Conservation (phyloP, 2,329 filamentous ascomycete genomes). For the Cladosporium sp. region DNA sequence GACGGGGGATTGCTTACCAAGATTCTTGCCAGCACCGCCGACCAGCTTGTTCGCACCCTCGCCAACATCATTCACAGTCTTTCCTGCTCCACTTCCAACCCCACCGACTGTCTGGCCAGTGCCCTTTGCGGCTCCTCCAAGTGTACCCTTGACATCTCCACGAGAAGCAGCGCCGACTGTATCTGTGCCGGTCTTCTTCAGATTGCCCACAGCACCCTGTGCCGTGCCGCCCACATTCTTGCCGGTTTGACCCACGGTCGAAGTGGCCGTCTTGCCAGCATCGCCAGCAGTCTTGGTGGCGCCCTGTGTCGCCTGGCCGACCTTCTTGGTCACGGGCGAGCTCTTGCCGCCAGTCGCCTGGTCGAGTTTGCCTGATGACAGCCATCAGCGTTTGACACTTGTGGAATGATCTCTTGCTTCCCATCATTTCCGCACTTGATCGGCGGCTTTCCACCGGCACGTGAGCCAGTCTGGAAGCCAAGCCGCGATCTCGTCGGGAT, state of each 20-base stretch:
- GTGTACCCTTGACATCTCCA: slow-evolving; percentile 30
- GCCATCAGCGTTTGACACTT: slow-evolving; percentile 17
- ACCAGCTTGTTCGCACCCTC: slow-evolving; percentile 12
- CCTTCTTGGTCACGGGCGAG: slow-evolving; percentile 29
- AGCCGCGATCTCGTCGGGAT: slow-evolving; percentile 16
- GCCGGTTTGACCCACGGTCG: slow-evolving; percentile 11
- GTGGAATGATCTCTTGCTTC: background rate
- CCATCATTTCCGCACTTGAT: slow-evolving; percentile 12
- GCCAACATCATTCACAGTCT: slow-evolving; percentile 17
- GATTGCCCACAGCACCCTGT: slow-evolving; percentile 23
- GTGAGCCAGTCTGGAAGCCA: slow-evolving; percentile 26
- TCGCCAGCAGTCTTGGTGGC: slow-evolving; percentile 36
- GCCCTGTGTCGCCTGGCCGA: slow-evolving; percentile 31
- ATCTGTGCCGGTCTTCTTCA: slow-evolving; percentile 26
- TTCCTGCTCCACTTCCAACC: slow-evolving; percentile 23
- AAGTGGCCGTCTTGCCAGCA: slow-evolving; percentile 26
- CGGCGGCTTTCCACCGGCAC: slow-evolving; percentile 23
- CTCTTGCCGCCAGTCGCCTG: slow-evolving; percentile 29
- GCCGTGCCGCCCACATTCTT: slow-evolving; percentile 33
- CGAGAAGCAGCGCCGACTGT: slow-evolving; percentile 23
- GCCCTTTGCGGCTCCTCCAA: slow-evolving; percentile 18
- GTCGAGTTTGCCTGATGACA: slow-evolving; percentile 28
- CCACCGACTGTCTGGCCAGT: slow-evolving; percentile 30
- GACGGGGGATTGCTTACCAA: background rate
- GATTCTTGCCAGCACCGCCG: slow-evolving; percentile 13